Evolutionary conservation across 768 basidiomycete genomes (phyloP).

Genomic region (Rickenella mellea): DNA sequence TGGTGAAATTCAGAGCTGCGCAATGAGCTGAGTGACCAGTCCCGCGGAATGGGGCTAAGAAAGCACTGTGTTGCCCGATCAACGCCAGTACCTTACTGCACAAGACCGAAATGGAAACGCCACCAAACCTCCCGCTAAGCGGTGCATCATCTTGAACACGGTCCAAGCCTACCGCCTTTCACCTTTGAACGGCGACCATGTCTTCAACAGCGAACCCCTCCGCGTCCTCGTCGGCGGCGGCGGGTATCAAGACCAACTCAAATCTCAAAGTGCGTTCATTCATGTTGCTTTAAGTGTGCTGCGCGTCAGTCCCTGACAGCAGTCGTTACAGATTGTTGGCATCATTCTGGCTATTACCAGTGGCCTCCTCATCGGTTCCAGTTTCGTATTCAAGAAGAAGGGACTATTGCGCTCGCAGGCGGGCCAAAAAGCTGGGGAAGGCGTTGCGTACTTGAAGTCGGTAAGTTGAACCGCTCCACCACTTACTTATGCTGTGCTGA

Average conservation of each 20-base stretch:
- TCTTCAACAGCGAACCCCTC: conserved; percentile 6
- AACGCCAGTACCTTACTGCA: too few relatives aligned
- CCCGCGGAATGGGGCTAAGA: too few relatives aligned
- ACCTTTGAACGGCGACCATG: conserved; percentile 1
- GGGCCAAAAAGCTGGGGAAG: conserved; percentile 71
- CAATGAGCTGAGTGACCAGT: too few relatives aligned
- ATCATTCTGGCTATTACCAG: conserved; percentile 67
- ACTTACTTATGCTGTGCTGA: conserved; percentile 1
- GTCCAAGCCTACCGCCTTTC: background rate
- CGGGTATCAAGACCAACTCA: conserved; percentile 6
- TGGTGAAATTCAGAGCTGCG: too few relatives aligned
- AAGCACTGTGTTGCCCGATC: too few relatives aligned
- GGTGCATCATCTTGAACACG: too few relatives aligned
- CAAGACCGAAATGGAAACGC: too few relatives aligned
- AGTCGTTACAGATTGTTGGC: conserved; percentile 52
- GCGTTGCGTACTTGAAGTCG: conserved; percentile 92
- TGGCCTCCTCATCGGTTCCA: conserved; percentile 83
- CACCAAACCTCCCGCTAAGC: too few relatives aligned
- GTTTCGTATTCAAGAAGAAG: conserved; percentile 98
- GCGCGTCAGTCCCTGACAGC: background rate
- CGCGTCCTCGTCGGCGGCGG: conserved; percentile 6
- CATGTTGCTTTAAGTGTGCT: background rate
- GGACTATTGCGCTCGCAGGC: conserved; percentile 75
- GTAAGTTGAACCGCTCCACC: conserved; percentile 34
- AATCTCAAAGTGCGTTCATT: conserved; percentile 2